Evolutionary conservation across 345 rosid species (phyloP), one percentile per base, ranked within the genome.

Genomic region (Populus pruinosa): DNA sequence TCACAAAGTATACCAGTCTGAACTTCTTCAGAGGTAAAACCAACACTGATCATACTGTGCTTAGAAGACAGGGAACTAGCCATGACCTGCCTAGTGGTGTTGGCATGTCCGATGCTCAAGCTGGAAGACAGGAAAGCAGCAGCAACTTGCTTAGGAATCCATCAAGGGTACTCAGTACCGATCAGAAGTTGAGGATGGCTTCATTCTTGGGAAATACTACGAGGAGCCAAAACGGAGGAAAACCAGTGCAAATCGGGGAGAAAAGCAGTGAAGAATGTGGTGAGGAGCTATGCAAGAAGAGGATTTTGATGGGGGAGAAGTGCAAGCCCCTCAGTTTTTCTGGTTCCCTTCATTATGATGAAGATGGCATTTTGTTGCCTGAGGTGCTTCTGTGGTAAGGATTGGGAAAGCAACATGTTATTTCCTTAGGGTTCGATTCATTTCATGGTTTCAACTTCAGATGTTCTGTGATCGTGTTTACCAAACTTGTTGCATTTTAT

Each of bases 251-350:
- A 10, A 4, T 11, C 29, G 16, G 41, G 43, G 38, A 71, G 2
- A n/a, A 70, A 38, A 72, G 36, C n/a, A 72, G 41, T 6, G 76
- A 49, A 44, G 77, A 23, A 17, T 61, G 55, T 33, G 70, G n/a
- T 0, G 71, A 61, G 33, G 93, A 88, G 78, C 75, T 91, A 16
- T 91, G 96, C 83, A 91, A 87, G 88, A 91, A 87, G 87, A 90
- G 92, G 80, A 91, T 90, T 61, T 81, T 91, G n/a, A 83, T 88
- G 87, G 96, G 96, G 16, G 87, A 35, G 72, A 91, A 73, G 74
- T 91, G 96, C 86, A 85, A 67, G 81, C 96, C 92, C 9, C 73
- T 87, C 49, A 81, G 70, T 69, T 16, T 11, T 61, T 88, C 92
- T 7, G 88, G 88, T 3, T 47, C 80, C 23, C 85, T 90, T 65